Base-by-base conservation (phyloP, 345 rosid genomes). In the Arabidopsis arenosa region DNA sequence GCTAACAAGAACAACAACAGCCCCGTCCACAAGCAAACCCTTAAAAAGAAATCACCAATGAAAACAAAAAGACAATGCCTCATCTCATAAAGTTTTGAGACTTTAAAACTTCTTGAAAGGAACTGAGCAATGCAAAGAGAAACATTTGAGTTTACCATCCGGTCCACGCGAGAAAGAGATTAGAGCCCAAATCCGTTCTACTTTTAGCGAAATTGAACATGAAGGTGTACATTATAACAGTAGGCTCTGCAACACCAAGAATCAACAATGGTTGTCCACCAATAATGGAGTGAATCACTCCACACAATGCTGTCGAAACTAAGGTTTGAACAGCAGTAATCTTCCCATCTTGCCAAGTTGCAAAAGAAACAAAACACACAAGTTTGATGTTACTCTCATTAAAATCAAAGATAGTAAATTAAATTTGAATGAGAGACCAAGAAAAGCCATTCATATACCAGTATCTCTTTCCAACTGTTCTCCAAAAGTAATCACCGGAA, bases 191-290 rank as follows among this genome's bases (percentile, higher is more conserved):
- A 49, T 89, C 95, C 14, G 85, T 73, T 78, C 92, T 83, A 63
- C 73, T 88, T 75, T 94, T 94, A 2, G 90, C 96, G 61, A 94
- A 94, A 57, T 89, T 86, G 86, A 90, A 93, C 97, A 93, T 84
- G 84, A 91, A 93, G 15, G 96, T 91, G 80, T 93, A 93, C 98
- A 93, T 94, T 43, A 94, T 85, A 11, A 94, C 97, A 47, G 98
- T 94, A 59, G 97, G 98, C 82, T 94, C 98, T 41, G 98, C 98
- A 55, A 94, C 98, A 66, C 98, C 98, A 40, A 92, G 97, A 60
- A 94, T 92, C 83, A 93, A 78, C 73, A 93, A 79, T 41, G 96
- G 97, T 80, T 93, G 97, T 39, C 98, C 98, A 64, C 98, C 98
- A 15, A 88, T 47, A 40, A 90, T 79, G 13, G 98, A 92, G 76